Conservation (phyloP, 768 basidiomycete species). For the Termitomyces sp. region DNA sequence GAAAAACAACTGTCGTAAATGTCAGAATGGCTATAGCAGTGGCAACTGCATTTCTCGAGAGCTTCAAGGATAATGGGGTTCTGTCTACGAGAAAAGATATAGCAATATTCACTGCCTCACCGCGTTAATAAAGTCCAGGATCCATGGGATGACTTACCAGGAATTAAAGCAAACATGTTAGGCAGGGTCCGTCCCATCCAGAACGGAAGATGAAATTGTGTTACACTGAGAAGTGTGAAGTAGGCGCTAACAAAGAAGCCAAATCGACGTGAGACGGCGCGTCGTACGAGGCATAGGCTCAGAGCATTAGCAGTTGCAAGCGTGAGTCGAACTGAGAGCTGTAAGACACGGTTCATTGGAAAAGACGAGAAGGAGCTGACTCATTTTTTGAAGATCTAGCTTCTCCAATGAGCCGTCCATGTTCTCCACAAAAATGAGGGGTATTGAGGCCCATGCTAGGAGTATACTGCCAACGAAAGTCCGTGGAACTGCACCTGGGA, state of each 20-base stretch:
- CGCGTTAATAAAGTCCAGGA: neutral
- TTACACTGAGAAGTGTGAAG: slow-evolving; percentile 65
- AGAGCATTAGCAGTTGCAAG: slow-evolving; percentile 63
- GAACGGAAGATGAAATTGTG: slow-evolving; percentile 89
- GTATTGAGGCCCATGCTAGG: slow-evolving; percentile 53
- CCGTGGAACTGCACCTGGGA: slow-evolving; percentile 86
- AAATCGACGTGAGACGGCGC: slow-evolving; percentile 58
- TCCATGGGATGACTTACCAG: slow-evolving; percentile 46
- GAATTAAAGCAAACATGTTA: slow-evolving; percentile 86
- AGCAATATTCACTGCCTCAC: slow-evolving; percentile 50
- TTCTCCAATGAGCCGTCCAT: slow-evolving; percentile 48
- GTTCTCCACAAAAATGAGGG: slow-evolving; percentile 39
- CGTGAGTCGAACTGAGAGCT: slow-evolving; percentile 61
- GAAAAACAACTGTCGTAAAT: slow-evolving; percentile 64
- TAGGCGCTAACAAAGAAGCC: slow-evolving; percentile 50
- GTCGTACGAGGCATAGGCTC: slow-evolving; percentile 57
- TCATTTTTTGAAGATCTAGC: slow-evolving; percentile 62
- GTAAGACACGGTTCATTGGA: neutral
- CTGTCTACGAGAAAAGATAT: slow-evolving; percentile 42
- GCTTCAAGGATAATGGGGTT: slow-evolving; percentile 32
- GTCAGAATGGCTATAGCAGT: slow-evolving; percentile 56
- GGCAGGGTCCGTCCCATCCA: slow-evolving; percentile 94
- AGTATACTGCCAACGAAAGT: slow-evolving; percentile 78
- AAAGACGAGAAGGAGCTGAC: slow-evolving; percentile 34
- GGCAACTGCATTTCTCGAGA: slow-evolving; percentile 27